Base-by-base conservation (phyloP, 2,329 filamentous ascomycete genomes). In the Aspergillus sp. region DNA sequence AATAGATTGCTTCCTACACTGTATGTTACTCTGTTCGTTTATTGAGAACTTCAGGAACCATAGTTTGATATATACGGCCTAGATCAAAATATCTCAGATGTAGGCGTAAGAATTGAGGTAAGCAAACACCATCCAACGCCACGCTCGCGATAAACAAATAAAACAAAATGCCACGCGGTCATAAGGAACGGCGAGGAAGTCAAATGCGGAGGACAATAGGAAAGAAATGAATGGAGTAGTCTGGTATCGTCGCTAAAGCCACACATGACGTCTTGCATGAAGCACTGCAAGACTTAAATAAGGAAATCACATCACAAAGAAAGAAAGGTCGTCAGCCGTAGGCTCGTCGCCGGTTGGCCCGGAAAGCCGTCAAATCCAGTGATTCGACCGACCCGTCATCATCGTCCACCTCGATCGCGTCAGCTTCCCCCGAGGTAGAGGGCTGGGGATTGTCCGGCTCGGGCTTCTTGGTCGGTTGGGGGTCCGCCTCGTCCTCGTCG, bases 341-440 rank as follows among this genome's bases (percentile, higher is more conserved):
- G 24, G 51, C 50, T 14, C 51, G 53, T 43, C 54, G 40, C 13
- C 60, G 60, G 30, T 33, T 52, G 26, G 52, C 51, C 19, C 60
- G 59, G 30, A 63, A 63, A 6, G 54, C 47, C 4, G 51, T 46
- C 41, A 63, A 16, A 38, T 63, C 60, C 16, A 63, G 50, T 1
- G 60, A 54, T 42, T 61, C 59, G 2, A 55, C 45, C 5, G 57
- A 61, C 10, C 19, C 52, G 3, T 55, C 30, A 2, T 55, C 54
- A 17, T 61, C 59, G 46, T 61, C 59, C 10, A 61, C 59, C 46
- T 61, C 59, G 20, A 61, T 60, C 13, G 49, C 40, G 7, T 49
- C 53, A 26, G 46, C 40, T 46, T 32, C 5, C 17, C 6, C 8
- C 16, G 19, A 53, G 2, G 55, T 51, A 1, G 52, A 38, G 13